Evolutionary conservation across 768 basidiomycete genomes (phyloP), one percentile per base, ranked within the genome.

Genomic region (Russula sp.): DNA sequence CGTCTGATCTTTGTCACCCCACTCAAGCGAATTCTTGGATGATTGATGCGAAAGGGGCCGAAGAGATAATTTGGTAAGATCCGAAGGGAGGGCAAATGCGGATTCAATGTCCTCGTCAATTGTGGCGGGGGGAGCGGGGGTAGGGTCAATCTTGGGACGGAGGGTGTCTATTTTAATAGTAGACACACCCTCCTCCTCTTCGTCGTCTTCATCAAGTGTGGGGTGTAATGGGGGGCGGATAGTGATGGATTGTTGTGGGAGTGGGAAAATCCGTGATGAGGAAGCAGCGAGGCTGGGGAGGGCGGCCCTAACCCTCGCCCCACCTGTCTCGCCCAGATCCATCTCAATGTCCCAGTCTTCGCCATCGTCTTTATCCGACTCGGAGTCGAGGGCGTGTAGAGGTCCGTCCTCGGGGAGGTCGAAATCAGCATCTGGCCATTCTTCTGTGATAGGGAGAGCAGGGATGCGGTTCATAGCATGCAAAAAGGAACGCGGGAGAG

Each of bases 361-460:
- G 66, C 83, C 82, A 51, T 82, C 83, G 57, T 84, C 84, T 76
- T 81, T 87, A 79, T 88, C 87, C 24, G 81, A 81, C 67, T 83
- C 82, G 20, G 76, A 75, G 68, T 80, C 82, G 28, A 80, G 80
- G 42, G 86, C 75, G 69, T 87, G 84, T 57, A 90, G 81, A 55
- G 84, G 79, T 54, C 83, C 83, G 49, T 84, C 90, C 54, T 93
- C 91, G 60, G 88, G 86, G 24, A 93, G 78, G 73, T 92, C 91
- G 72, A 93, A 92, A 76, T 93, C 91, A 66, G 88, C 88, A 75
- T 93, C 91, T 50, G 84, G 81, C 90, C 91, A 93, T 78, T 92
- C 89, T 76, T 93, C 90, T 78, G 75, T 66, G 81, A 77, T 52
- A 82, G 26, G 76, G 14, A 85, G 87, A 6, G 86, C 83, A 42